These are phyloP conservation scores for Boletus reticulatus DNA, from an alignment of 768 basidiomycete genomes.

Conservation along the genomic window DNA sequence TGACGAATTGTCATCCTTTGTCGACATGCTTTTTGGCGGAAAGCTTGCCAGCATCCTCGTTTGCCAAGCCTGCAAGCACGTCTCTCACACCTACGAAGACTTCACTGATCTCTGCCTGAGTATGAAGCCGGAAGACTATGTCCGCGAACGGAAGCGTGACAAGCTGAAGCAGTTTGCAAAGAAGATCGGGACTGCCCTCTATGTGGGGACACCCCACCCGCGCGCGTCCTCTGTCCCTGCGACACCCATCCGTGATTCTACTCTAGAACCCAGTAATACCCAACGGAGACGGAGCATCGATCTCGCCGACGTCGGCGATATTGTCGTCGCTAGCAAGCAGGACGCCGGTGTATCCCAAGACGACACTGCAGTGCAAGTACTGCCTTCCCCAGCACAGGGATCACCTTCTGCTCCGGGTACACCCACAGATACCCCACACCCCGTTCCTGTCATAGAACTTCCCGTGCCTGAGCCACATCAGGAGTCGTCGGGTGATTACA, in stretches of 20 bases:
- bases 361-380: background rate
- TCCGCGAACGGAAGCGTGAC: slow-evolving; percentile 72
- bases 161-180: slow-evolving; percentile 72
- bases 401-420: slow-evolving; percentile 18
- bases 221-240: slow-evolving; percentile 63
- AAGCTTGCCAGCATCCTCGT: slow-evolving; percentile 88
- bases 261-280: slow-evolving; percentile 20
- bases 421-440: slow-evolving; percentile 8
- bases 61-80: slow-evolving; percentile 90
- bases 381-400: background rate
- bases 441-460: slow-evolving; percentile 4
- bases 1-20: slow-evolving; percentile 64
- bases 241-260: slow-evolving; percentile 30
- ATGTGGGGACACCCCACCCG: slow-evolving; percentile 32
- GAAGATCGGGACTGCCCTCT: slow-evolving; percentile 40
- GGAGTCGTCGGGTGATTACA: slow-evolving; percentile 27
- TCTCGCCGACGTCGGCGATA: slow-evolving; percentile 26
- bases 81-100: slow-evolving; percentile 78
- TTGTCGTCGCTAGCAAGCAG: background rate
- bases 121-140: slow-evolving; percentile 80
- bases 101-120: slow-evolving; percentile 92
- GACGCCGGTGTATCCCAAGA: background rate
- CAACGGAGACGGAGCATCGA: slow-evolving; percentile 33
- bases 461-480: background rate
- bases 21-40: slow-evolving; percentile 91